These are phyloP conservation scores for Chrysopogon serrulatus DNA, from an alignment of 176 grass and related monocot genomes.

Conservation along the genomic window DNA sequence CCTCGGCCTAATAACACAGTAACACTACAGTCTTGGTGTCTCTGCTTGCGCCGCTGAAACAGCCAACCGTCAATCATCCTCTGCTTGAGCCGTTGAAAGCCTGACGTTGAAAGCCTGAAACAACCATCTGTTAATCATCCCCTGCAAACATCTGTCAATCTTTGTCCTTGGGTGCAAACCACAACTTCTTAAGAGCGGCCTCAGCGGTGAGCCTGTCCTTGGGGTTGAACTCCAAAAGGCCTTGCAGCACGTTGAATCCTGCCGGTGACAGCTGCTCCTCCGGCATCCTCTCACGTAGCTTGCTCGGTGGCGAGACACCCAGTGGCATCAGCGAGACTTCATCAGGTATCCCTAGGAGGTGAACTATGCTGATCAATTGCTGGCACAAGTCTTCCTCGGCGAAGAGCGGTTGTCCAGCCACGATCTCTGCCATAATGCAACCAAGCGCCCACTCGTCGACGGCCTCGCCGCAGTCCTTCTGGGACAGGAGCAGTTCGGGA, in stretches of 20 bases:
- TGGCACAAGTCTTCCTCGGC: fast-evolving
- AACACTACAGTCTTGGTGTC: too few species aligned
- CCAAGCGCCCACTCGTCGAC: background rate
- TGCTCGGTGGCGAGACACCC: background rate
- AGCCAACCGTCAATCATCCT: too few species aligned
- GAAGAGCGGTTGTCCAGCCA: background rate
- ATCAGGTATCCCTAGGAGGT: background rate
- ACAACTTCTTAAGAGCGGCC: background rate
- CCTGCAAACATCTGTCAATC: too few species aligned
- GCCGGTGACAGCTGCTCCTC: background rate
- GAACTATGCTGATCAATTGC: background rate
- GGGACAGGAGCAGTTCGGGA: background rate
- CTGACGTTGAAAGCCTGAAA: too few species aligned
- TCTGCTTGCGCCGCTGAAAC: too few species aligned
- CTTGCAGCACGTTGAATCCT: background rate
- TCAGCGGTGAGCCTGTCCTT: background rate
- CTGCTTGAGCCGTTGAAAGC: too few species aligned
- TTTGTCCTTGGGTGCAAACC: background rate
- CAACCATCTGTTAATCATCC: too few species aligned
- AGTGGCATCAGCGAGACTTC: background rate
- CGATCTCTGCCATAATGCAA: background rate
- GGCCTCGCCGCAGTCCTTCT: too few species aligned
- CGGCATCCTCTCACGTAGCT: background rate
- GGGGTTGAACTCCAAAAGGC: background rate
- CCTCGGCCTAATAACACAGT: too few species aligned